phyloP scores from a whole-genome alignment of 1,139 yeast genomes.

The Candida tetrigidarum region DNA sequence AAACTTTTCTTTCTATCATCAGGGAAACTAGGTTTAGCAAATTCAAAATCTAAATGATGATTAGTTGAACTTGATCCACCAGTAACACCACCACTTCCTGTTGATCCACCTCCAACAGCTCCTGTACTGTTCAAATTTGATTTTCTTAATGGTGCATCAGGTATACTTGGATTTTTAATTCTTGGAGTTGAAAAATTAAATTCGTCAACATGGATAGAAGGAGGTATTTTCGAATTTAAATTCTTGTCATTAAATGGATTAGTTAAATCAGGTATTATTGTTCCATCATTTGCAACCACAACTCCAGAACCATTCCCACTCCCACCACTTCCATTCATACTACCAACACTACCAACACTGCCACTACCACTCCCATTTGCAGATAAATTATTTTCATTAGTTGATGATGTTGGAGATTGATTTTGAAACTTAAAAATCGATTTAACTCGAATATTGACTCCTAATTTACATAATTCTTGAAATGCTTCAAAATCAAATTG shows the following conservation, averaged over 20 bases:
- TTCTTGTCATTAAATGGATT: constrained; percentile 29
- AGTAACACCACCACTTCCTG: too few species aligned
- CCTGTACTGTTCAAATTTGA: constrained; percentile 28
- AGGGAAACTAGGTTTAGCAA: constrained; percentile 41
- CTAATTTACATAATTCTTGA: constrained; percentile 72
- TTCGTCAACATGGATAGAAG: constrained; percentile 26
- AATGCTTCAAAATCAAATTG: constrained; percentile 90
- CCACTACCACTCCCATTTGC: not conserved
- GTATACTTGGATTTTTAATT: constrained; percentile 41
- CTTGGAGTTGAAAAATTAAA: constrained; percentile 50
- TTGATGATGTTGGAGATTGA: constrained; percentile 3
- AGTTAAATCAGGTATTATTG: constrained; percentile 19
- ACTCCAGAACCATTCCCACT: not conserved
- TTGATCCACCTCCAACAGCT: too few species aligned
- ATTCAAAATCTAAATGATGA: constrained; percentile 32
- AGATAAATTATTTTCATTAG: constrained; percentile 1
- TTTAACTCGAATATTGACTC: constrained; percentile 67
- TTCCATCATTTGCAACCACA: constrained; percentile 1
- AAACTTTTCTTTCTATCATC: constrained; percentile 22
- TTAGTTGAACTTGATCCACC: constrained; percentile 2
- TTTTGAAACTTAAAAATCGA: constrained; percentile 52
- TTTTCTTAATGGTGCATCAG: constrained; percentile 60
- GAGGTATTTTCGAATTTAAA: constrained; percentile 12
- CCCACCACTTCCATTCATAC: not conserved
- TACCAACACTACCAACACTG: constrained; percentile 11